Base-by-base conservation (phyloP, 2,329 filamentous ascomycete genomes). In the Trichoderma citrinoviride region DNA sequence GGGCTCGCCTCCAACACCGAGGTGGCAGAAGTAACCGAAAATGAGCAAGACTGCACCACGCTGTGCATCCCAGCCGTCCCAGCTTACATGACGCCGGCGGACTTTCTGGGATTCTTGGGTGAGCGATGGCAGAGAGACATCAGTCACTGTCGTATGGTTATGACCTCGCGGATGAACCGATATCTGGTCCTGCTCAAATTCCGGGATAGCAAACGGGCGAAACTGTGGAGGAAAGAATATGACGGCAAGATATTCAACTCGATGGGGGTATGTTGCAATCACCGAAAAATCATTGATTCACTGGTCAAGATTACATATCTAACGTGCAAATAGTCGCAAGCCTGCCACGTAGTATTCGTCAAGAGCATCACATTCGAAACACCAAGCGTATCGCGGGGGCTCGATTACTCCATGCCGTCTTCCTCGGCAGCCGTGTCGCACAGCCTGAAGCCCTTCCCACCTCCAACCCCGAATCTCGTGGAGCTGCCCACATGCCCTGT, bases 131-230 rank as follows among this genome's bases (percentile, higher is more conserved):
- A 91, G 74, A 87, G 90, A 65, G 86, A 93, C 66, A 92, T 99
- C 65, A 95, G 90, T 71, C 95, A 99, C 79, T 97, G 97, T 74
- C 85, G 95, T 61, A 92, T 99, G 86, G 91, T 99, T 64, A 89
- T 93, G 82, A 98, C 95, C 1, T 90, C 90, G 61, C 85, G 89
- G 68, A 89, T 92, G 76, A 97, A 96, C 76, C 87, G 93, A 67
- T 98, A 98, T 79, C 90, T 99, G 82, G 94, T 96, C 27, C 82
- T 99, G 67, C 90, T 99, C 85, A 97, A 97, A 78, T 97, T 98
- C 74, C 85, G 92, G 54, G 88, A 90, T 68, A 85, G 85, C 33
- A 86, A 85, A 71, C 87, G 86, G 67, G 95, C 95, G 15, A 87
- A 83, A 71, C 84, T 87, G 58, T 99, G 94, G 90, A 89, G 91